Evolutionary conservation across 1,139 yeast genomes (phyloP), one percentile per base, ranked within the genome.

Genomic region (Candida pseudoviswanathii): DNA sequence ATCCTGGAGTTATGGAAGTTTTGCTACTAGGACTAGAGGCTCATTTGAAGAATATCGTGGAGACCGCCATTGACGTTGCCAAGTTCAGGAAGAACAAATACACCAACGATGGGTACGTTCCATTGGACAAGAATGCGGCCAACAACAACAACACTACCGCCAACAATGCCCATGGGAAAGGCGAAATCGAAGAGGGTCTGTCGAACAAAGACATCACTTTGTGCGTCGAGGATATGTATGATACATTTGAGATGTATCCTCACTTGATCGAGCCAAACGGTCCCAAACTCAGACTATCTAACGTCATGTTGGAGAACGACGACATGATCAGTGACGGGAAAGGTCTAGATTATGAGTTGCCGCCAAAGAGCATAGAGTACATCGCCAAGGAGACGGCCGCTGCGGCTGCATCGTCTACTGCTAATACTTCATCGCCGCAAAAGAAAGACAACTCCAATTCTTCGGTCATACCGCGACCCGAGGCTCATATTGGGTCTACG

Each of bases 21-120:
- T 66, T 92, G 56, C 73, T 85, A 27, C 70, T 88, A 9, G 97
- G 97, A 0, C 70, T 94, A 41, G 97, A 92, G 60, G 75, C 81
- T 40, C 94, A 91, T 67, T 68, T 94, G 52, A 87, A 87, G 58
- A 82, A 82, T 54, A 74, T 94, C 4, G 70, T 94, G 11, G 95
- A 90, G 62, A 82, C 82, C 56, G 83, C 92, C 1, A 81, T 89
- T 42, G 96, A 89, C 59, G 78, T 85, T 1, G 85, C 86, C 2
- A 77, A 86, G 52, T 84, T 81, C 61, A 69, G 89, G 46, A 77
- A 75, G 56, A 71, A 73, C 43, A 81, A 79, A 58, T 82, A 82
- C 58, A 74, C 81, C 26, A 76, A 73, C 44, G 76, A 71, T 55
- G 80, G 72, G 48, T 70, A 67, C 49, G 48, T 66, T 2, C 51